Conservation (phyloP, 768 basidiomycete genomes). For the Agrocybe pediades region DNA sequence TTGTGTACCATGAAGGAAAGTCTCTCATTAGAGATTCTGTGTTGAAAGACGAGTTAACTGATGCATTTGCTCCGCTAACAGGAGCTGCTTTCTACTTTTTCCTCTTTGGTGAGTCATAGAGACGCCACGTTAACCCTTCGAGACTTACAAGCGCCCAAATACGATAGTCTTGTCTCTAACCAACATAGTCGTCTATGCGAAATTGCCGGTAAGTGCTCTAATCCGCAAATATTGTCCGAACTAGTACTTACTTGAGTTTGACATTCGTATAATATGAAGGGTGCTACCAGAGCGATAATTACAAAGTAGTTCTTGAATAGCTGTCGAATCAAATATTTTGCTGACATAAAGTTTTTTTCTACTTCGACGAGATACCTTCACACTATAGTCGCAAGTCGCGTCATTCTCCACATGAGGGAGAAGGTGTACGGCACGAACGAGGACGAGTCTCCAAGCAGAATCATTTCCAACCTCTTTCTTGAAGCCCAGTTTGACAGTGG, state of each 20-base stretch:
- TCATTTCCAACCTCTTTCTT: too few species aligned
- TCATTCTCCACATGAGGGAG: slow-evolving; percentile 9
- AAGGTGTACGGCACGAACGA: background rate
- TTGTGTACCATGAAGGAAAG: slow-evolving; percentile 11
- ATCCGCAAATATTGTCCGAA: background rate
- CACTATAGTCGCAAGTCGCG: slow-evolving; percentile 6
- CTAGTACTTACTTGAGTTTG: background rate
- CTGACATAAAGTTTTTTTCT: background rate
- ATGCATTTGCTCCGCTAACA: background rate
- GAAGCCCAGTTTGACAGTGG: too few species aligned
- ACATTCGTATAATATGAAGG: background rate
- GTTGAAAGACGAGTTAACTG: background rate
- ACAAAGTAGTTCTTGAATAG: background rate
- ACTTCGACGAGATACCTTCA: slow-evolving; percentile 7
- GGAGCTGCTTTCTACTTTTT: slow-evolving; percentile 6
- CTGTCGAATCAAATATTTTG: background rate
- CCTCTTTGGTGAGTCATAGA: slow-evolving; percentile 6
- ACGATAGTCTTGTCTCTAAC: slow-evolving; percentile 5
- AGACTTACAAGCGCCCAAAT: background rate
- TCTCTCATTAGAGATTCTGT: background rate
- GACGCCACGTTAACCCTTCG: too few species aligned
- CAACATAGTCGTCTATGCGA: slow-evolving; percentile 7
- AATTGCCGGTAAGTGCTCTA: slow-evolving; percentile 3
- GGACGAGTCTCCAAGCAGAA: too few species aligned
- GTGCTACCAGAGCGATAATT: background rate